Evolutionary conservation across 2,329 filamentous ascomycete species (phyloP).

Genomic region (Pseudogymnoascus sp.): DNA sequence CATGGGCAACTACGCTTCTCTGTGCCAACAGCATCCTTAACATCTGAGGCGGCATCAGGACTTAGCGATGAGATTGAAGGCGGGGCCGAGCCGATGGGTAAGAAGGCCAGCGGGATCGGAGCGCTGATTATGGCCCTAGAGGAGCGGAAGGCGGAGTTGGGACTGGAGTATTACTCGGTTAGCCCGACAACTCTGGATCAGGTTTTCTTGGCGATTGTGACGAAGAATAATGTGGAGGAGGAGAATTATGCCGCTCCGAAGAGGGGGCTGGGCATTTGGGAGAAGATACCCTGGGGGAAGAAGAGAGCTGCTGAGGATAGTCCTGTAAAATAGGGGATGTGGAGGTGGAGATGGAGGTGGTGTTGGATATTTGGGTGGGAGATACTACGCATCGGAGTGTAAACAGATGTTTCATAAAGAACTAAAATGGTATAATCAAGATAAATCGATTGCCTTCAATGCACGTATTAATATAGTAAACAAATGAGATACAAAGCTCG

Average conservation of each 20-base stretch:
- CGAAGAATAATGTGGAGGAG: slow-evolving; percentile 68
- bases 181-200: slow-evolving; percentile 82
- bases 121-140: slow-evolving; percentile 66
- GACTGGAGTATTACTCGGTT: slow-evolving; percentile 79
- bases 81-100: slow-evolving; percentile 5
- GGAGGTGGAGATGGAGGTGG: background rate
- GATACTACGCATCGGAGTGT: background rate
- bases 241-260: slow-evolving; percentile 44
- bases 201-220: slow-evolving; percentile 81
- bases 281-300: background rate
- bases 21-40: slow-evolving; percentile 43
- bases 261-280: background rate
- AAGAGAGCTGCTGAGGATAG: background rate
- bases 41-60: background rate
- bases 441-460: background rate
- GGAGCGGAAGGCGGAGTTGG: slow-evolving; percentile 56
- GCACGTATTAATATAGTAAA: background rate
- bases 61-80: slow-evolving; percentile 23
- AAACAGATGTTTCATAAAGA: background rate
- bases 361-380: background rate
- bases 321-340: background rate
- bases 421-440: background rate
- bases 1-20: slow-evolving; percentile 86
- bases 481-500: background rate
- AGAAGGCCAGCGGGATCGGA: slow-evolving; percentile 40